These are phyloP conservation scores for Flaveria linearis DNA, from an alignment of 129 eudicot genomes.

Conservation along the genomic window DNA sequence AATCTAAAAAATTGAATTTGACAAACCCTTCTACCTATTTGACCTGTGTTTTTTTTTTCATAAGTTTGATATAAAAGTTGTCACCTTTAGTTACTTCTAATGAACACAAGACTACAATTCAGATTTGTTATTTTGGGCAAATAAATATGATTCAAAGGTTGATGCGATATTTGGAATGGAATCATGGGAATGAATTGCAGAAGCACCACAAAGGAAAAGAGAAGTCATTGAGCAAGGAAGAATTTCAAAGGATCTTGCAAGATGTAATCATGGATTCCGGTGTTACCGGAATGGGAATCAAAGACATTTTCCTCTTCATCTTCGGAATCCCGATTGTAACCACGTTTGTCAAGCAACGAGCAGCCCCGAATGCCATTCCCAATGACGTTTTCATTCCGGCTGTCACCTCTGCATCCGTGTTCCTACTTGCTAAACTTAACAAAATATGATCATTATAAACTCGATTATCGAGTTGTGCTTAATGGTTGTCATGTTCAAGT, in stretches of 20 bases:
- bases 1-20: not conserved
- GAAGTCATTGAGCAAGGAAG: constrained; percentile 66
- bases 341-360: constrained; percentile 56
- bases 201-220: constrained; percentile 63
- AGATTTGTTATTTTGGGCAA: constrained; percentile 31
- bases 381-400: constrained; percentile 70
- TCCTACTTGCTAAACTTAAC: constrained; percentile 61
- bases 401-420: constrained; percentile 82
- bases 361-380: constrained; percentile 60
- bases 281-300: constrained; percentile 73
- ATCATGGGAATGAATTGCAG: constrained; percentile 56
- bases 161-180: constrained; percentile 42
- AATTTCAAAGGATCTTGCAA: constrained; percentile 64
- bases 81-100: not conserved
- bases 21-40: not conserved
- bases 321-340: constrained; percentile 74
- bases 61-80: not conserved
- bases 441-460: constrained; percentile 45
- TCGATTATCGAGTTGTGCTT: not conserved
- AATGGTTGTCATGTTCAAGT: no score
- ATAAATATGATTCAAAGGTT: constrained; percentile 37
- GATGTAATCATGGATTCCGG: constrained; percentile 69
- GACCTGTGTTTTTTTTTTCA: not conserved
- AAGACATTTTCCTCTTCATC: constrained; percentile 67
- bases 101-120: constrained; percentile 24